Conservation (phyloP, 305 asterid genomes). For the Plantago rigida region DNA sequence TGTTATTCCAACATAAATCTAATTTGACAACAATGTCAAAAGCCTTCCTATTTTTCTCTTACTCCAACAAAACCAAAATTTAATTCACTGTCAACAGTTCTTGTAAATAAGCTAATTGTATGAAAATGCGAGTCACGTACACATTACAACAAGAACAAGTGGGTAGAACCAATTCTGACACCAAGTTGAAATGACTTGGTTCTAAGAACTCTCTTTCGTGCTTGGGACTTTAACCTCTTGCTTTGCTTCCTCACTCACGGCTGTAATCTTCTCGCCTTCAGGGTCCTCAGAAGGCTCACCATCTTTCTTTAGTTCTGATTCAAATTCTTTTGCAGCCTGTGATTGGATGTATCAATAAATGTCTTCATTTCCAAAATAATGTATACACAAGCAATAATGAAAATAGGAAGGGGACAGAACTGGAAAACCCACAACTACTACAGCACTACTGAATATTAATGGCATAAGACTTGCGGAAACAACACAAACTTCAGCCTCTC, state of each 20-base stretch:
- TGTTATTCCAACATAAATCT: not conserved
- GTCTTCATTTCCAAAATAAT: not conserved
- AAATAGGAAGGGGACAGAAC: conserved; percentile 1
- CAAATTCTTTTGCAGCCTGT: conserved; percentile 87
- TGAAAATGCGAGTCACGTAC: conserved; percentile 19
- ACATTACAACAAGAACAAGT: conserved; percentile 18
- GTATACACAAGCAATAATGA: not conserved
- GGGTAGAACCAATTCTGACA: conserved; percentile 21
- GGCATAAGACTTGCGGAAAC: no score
- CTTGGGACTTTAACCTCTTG: conserved; percentile 28
- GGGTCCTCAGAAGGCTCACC: conserved; percentile 32
- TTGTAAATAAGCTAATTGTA: conserved; percentile 13
- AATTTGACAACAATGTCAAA: conserved; percentile 1
- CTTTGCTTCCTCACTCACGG: conserved; percentile 31
- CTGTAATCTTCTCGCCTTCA: conserved; percentile 23
- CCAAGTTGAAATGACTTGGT: not conserved
- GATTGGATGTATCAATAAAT: not conserved
- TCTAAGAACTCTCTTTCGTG: conserved; percentile 33
- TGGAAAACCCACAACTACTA: not conserved
- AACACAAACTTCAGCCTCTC: not conserved
- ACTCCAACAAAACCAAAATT: conserved; percentile 1
- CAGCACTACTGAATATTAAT: no score
- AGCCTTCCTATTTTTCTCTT: not conserved
- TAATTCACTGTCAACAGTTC: not conserved
- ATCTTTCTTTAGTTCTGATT: conserved; percentile 69